These are phyloP conservation scores for Aspergillus fischeri DNA, from an alignment of 2,329 filamentous ascomycete genomes.

Conservation along the genomic window DNA sequence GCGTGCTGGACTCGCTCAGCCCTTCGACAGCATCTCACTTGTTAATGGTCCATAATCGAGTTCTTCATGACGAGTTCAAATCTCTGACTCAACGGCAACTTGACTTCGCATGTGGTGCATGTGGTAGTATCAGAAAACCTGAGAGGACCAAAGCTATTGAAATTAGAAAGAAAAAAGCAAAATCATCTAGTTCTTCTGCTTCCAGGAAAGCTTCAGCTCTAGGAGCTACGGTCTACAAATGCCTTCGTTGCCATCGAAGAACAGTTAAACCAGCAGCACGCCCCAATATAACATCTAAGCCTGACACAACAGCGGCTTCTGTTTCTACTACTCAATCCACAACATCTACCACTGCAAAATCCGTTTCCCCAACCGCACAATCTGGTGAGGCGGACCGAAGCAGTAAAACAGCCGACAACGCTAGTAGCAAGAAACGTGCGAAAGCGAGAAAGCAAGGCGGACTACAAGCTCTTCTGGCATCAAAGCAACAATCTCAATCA, in stretches of 20 bases:
- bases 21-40: conserved; percentile 42
- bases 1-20: conserved; percentile 27
- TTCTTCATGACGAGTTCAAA: conserved; percentile 32
- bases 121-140: conserved; percentile 35
- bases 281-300: conserved; percentile 9
- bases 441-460: conserved; percentile 53
- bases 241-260: conserved; percentile 33
- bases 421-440: conserved; percentile 53
- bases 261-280: conserved; percentile 23
- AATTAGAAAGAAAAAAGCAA: conserved; percentile 19
- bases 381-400: conserved; percentile 5
- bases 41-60: conserved; percentile 33
- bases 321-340: conserved; percentile 5
- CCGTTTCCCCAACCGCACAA: conserved; percentile 6
- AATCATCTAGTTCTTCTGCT: conserved; percentile 4
- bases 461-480: conserved; percentile 51
- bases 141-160: conserved; percentile 27
- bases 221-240: conserved; percentile 33
- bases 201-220: conserved; percentile 10
- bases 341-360: conserved; percentile 7
- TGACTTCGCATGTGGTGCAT: conserved; percentile 36
- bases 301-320: conserved; percentile 7
- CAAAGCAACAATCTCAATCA: conserved; percentile 30
- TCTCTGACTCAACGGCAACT: conserved; percentile 29
- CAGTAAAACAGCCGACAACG: conserved; percentile 32